Percentiles rank a stretch among this genome's conserved stretches.
Conservation (phyloP, 2,329 filamentous ascomycete species). For the Sporothrix schenckii region DNA sequence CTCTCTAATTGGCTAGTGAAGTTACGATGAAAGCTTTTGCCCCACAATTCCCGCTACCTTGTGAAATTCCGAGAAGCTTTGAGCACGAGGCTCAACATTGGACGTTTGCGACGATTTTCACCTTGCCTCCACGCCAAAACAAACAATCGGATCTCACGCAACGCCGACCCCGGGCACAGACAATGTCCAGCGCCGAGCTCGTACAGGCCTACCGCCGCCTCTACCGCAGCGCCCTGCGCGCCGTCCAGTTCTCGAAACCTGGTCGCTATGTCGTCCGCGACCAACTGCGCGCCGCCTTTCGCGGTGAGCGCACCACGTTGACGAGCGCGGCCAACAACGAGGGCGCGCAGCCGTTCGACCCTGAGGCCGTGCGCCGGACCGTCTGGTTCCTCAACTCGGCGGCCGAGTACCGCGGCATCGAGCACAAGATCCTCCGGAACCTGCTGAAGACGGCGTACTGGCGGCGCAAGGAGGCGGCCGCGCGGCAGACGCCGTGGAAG, state of each 20-base stretch:
- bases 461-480: conserved; percentile 40
- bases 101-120: too few species aligned
- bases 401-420: conserved; percentile 63
- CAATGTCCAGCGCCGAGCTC: conserved; percentile 50
- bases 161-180: not conserved
- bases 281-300: conserved; percentile 63
- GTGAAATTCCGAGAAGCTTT: conserved; percentile 4
- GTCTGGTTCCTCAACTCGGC: conserved; percentile 71
- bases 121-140: not conserved
- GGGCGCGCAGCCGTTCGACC: conserved; percentile 48
- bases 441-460: conserved; percentile 58
- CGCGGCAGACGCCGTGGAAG: conserved; percentile 40
- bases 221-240: conserved; percentile 67
- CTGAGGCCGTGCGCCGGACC: conserved; percentile 62
- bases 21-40: not conserved
- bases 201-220: conserved; percentile 70
- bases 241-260: conserved; percentile 71
- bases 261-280: conserved; percentile 65
- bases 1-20: conserved; percentile 10
- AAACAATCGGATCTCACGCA: not conserved
- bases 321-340: conserved; percentile 40
- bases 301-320: conserved; percentile 36
- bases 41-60: not conserved
- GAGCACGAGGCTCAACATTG: not conserved
- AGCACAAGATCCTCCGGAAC: conserved; percentile 73